Evolutionary conservation across 164 flowering plant species (phyloP), one percentile per base, ranked within the genome.

Genomic region (Aristolochia contorta): DNA sequence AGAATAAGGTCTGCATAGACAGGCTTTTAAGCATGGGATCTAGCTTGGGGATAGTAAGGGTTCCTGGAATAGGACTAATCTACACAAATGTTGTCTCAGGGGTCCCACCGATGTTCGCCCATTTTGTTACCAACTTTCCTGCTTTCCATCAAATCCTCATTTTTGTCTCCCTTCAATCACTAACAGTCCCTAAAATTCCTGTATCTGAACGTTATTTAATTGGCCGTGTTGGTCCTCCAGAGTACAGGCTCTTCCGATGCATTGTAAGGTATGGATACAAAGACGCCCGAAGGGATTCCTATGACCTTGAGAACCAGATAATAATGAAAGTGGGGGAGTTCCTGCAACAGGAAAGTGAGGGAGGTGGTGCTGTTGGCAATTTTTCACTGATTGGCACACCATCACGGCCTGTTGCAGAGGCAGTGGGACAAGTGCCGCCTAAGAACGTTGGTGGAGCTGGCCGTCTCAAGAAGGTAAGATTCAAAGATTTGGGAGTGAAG

Each of bases 41-140:
- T 1, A 71, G 67, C 62, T 65, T 79, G 15, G 79, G 78, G 1
- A 45, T 79, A 9, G 63, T 54, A 1, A 65, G 83, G 7, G 77
- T 81, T 22, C 75, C 74, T 20, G 85, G 85, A 18, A 77, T 81
- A 19, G 78, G 85, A 12, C 70, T 81, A 18, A 65, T 79, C 47
- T 77, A 77, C 69, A 57, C 81, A 13, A 65, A 72, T 53, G 64
- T 79, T 25, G 63, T 61, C 59, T 68, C 78, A 22, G 85, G 77
- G 16, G 69, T 77, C n/a, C 83, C 85, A 1, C 76, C 83, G 16
- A 75, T 77, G 69, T 81, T 79, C 55, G 66, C 76, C 15, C 85
- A 77, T 67, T 79, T 82, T 53, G 74, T 82, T 23, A 76, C 83
- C 53, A 79, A 75, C 67, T 68, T 82, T 41, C 86, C 86, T 24